Conservation (phyloP, 2,329 filamentous ascomycete species). For the Colletotrichum eremochloae region DNA sequence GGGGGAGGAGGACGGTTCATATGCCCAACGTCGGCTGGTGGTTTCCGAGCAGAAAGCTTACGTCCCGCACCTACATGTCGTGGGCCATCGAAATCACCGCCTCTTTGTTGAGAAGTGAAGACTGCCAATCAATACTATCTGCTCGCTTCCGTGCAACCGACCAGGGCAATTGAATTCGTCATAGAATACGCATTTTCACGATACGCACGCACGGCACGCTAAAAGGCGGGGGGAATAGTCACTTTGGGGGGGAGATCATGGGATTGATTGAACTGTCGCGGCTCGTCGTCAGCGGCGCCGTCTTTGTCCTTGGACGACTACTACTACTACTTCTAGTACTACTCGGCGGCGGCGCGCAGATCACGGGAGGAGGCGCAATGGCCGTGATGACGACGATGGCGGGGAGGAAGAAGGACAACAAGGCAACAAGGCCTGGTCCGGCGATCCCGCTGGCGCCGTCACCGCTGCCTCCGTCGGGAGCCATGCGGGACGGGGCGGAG, state of each 20-base stretch:
- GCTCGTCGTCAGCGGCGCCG: not conserved
- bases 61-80: not conserved
- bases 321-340: no score
- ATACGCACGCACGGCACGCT: not conserved
- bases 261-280: not conserved
- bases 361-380: not conserved
- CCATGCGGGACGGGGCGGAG: slow-evolving; percentile 51
- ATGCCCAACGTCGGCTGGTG: not conserved
- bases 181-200: no score
- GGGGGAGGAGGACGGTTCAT: not conserved
- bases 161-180: not conserved
- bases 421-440: slow-evolving; percentile 51
- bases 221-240: not conserved
- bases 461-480: slow-evolving; percentile 53
- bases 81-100: not conserved
- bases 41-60: not conserved
- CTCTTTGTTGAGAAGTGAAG: not conserved
- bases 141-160: not conserved
- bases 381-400: not conserved
- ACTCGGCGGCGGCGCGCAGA: not conserved
- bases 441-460: slow-evolving; percentile 50
- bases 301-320: not conserved
- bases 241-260: not conserved
- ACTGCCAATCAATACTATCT: not conserved
- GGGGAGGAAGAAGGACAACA: slow-evolving; percentile 42